Evolutionary conservation across 2,329 filamentous ascomycete species (phyloP).

Genomic region (Shiraia sp.): DNA sequence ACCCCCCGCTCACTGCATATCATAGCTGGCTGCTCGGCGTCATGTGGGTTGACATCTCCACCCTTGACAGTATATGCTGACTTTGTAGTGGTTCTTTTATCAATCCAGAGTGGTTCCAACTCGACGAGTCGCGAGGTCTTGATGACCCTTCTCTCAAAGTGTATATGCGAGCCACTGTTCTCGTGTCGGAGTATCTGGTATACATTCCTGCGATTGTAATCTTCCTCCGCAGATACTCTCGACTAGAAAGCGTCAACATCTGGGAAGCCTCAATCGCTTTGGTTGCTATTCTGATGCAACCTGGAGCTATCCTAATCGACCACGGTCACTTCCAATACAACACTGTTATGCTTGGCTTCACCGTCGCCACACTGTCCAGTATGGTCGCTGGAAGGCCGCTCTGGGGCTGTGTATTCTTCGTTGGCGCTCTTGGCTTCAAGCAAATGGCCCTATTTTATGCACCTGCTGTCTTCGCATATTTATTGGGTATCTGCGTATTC

Average conservation of each 20-base stretch:
- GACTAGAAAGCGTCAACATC: slow-evolving; percentile 72
- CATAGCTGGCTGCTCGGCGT: slow-evolving; percentile 95
- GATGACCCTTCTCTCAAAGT: slow-evolving; percentile 83
- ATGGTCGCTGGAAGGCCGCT: slow-evolving; percentile 82
- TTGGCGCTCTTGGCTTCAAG: slow-evolving; percentile 93
- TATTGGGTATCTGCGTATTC: slow-evolving; percentile 83
- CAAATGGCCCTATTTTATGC: slow-evolving; percentile 99
- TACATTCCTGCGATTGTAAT: slow-evolving; percentile 85
- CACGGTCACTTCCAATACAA: slow-evolving; percentile 98
- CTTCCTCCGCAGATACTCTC: slow-evolving; percentile 80
- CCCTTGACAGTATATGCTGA: not conserved
- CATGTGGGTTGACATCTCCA: slow-evolving; percentile 56
- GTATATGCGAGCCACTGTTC: slow-evolving; percentile 92
- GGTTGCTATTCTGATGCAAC: slow-evolving; percentile 89
- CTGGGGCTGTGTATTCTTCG: slow-evolving; percentile 93
- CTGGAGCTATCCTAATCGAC: slow-evolving; percentile 86
- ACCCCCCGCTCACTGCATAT: slow-evolving; percentile 95
- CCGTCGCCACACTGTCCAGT: slow-evolving; percentile 84
- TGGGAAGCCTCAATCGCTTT: slow-evolving; percentile 87
- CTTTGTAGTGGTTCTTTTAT: slow-evolving; percentile 68
- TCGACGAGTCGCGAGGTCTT: slow-evolving; percentile 78
- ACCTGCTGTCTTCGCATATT: slow-evolving; percentile 86
- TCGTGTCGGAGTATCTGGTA: slow-evolving; percentile 86
- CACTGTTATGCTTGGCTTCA: slow-evolving; percentile 94
- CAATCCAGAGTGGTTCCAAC: slow-evolving; percentile 82